Conservation (phyloP, 331 rosid species). For the Quercus phellos region DNA sequence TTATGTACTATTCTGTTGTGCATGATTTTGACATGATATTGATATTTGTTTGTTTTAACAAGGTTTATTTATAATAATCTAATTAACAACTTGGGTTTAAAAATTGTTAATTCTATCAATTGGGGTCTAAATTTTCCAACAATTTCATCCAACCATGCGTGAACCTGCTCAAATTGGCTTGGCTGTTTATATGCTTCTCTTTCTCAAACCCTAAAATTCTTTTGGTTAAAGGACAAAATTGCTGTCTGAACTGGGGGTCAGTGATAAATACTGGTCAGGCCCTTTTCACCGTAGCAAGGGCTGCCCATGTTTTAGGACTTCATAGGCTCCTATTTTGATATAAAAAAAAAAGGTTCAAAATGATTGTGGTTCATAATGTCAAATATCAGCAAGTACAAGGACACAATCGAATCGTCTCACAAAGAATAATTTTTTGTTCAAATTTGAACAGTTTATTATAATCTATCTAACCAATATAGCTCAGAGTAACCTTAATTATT, state of each 20-base stretch:
- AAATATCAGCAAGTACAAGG: no score
- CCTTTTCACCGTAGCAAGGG: background rate
- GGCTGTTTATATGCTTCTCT: background rate
- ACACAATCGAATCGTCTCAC: background rate
- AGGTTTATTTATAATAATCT: no score
- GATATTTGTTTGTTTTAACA: no score
- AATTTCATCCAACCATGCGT: no score
- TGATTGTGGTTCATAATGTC: background rate
- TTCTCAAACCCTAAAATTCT: background rate
- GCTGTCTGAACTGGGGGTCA: background rate
- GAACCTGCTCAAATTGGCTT: no score
- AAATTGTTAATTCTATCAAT: no score
- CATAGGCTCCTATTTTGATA: background rate
- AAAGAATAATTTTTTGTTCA: background rate
- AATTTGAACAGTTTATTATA: background rate
- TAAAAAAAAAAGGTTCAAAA: background rate
- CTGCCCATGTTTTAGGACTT: background rate
- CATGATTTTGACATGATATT: no score
- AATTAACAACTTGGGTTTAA: no score
- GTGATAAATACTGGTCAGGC: background rate
- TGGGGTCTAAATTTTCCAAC: no score
- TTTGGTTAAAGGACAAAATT: background rate
- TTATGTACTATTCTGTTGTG: no score
- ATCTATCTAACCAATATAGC: background rate
- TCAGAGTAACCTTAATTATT: background rate